A percentile compares a stretch with the other conserved stretches of the same genome.
phyloP scores from a whole-genome alignment of 1,284 basidiomycete species.

The Ganoderma meredithae region DNA sequence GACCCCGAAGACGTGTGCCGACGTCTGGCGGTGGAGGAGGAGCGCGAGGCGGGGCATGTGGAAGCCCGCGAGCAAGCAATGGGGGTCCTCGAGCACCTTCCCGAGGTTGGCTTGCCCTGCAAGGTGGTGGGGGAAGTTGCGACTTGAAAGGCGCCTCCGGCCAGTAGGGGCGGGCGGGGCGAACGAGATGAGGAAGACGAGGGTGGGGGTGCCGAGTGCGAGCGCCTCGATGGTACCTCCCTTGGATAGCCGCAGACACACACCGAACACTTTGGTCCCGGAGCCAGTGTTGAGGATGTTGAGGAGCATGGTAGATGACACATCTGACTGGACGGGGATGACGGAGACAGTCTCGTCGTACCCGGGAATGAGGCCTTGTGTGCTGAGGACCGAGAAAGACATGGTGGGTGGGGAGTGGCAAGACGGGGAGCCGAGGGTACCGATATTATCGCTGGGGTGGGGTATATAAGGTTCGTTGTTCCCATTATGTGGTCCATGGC shows the following conservation, averaged over 20 bases:
- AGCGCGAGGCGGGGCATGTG: slow-evolving; percentile 16
- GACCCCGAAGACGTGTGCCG: slow-evolving; percentile 11
- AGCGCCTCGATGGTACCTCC: slow-evolving; percentile 21
- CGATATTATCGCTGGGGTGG: neutral
- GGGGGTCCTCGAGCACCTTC: slow-evolving; percentile 2
- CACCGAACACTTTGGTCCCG: slow-evolving; percentile 16
- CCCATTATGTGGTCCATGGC: neutral
- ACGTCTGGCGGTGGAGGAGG: slow-evolving; percentile 17
- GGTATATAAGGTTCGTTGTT: neutral
- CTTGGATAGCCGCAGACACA: slow-evolving; percentile 20
- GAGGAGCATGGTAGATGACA: neutral
- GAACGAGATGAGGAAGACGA: slow-evolving; percentile 17
- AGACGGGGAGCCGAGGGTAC: neutral
- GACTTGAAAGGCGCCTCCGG: neutral
- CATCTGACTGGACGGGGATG: neutral
- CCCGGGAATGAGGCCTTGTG: neutral
- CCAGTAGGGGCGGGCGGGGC: neutral
- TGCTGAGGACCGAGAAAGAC: slow-evolving; percentile 8
- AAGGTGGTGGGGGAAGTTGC: neutral
- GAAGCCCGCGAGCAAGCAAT: slow-evolving; percentile 13
- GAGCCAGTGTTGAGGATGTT: neutral
- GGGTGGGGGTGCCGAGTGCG: slow-evolving; percentile 23
- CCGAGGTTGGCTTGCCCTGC: neutral
- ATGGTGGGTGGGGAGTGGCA: slow-evolving; percentile 13
- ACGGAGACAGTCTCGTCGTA: neutral